Evolutionary conservation across 805 yeast genomes (phyloP).

Genomic region (Metschnikowia sp.): DNA sequence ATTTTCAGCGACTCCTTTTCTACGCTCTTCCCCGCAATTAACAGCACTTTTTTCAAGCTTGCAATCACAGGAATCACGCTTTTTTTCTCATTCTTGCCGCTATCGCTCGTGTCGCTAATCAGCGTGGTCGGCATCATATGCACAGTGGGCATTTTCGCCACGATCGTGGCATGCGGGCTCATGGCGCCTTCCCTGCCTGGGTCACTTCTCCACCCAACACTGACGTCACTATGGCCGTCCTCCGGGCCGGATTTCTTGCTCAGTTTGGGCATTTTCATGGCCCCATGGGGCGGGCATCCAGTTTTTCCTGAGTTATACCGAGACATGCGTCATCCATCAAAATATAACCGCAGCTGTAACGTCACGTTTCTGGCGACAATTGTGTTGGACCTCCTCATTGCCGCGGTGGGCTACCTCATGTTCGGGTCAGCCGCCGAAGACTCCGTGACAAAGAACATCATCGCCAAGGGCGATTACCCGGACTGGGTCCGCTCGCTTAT

Average conservation of each 20-base stretch:
- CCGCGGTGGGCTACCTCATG: constrained; percentile 70
- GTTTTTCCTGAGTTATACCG: constrained; percentile 73
- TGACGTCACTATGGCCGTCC: constrained; percentile 34
- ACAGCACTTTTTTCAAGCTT: constrained; percentile 26
- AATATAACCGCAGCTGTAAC: constrained; percentile 51
- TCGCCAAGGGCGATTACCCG: constrained; percentile 68
- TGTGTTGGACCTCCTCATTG: constrained; percentile 58
- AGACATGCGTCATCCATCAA: constrained; percentile 70
- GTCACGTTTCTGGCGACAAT: constrained; percentile 58
- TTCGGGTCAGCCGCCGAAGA: constrained; percentile 68
- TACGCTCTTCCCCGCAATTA: constrained; percentile 20
- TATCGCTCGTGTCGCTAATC: constrained; percentile 51
- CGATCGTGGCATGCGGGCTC: constrained; percentile 48
- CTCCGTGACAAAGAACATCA: constrained; percentile 73
- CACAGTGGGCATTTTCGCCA: constrained; percentile 47
- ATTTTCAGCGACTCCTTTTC: constrained; percentile 60
- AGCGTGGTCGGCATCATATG: constrained; percentile 56
- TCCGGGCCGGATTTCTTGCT: constrained; percentile 37
- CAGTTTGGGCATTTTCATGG: constrained; percentile 62
- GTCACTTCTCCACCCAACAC: constrained; percentile 48
- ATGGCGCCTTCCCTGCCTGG: constrained; percentile 45
- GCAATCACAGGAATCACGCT: constrained; percentile 39
- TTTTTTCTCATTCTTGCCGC: constrained; percentile 51
- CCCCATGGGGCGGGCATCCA: constrained; percentile 86
- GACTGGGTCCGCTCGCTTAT: constrained; percentile 39